Evolutionary conservation across 331 rosid genomes (phyloP), one percentile per base, ranked within the genome.

Genomic region (Arachis monticola): DNA sequence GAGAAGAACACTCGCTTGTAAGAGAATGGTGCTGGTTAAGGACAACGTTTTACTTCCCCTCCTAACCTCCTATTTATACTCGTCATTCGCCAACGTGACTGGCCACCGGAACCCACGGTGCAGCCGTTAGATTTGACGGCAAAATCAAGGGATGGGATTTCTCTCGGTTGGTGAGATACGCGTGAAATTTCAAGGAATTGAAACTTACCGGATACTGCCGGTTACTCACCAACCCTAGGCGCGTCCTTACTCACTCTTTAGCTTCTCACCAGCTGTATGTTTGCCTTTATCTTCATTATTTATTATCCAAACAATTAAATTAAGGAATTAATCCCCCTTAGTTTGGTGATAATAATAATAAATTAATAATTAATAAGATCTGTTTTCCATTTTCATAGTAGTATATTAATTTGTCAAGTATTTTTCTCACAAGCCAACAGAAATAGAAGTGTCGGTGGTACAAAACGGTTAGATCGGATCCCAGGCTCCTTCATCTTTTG

Each of bases 31-130:
- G 42, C 59, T 70, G 42, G 69, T 17, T 10, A 75, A 72, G 61
- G 76, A 81, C 88, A 5, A 5, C 10, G 32, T 13, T 22, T n/a
- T 10, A 42, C 6, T n/a, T 0, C 1, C 59, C 1, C 1, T 50
- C 5, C 11, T 32, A 31, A 6, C 60, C 46, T 51, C 14, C 3
- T 56, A 82, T 86, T 88, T 92, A 88, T 92, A 92, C 50, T 12
- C 10, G 8, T n/a, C n/a, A 61, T 35, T 2, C 59, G 12, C 64
- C 5, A 12, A 8, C n/a, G 10, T 60, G 63, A 88, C 93, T 55
- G 84, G 83, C 53, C 27, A 85, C 93, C 86, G 93, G 82, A 44
- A 41, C 71, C 8, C 35, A 51, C 80, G 76, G 86, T 83, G 17
- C 35, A 0, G 79, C 84, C 83, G 83, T 83, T 72, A 17, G 87